Conservation (phyloP, 2,329 filamentous ascomycete species). For the Talaromyces sp. region DNA sequence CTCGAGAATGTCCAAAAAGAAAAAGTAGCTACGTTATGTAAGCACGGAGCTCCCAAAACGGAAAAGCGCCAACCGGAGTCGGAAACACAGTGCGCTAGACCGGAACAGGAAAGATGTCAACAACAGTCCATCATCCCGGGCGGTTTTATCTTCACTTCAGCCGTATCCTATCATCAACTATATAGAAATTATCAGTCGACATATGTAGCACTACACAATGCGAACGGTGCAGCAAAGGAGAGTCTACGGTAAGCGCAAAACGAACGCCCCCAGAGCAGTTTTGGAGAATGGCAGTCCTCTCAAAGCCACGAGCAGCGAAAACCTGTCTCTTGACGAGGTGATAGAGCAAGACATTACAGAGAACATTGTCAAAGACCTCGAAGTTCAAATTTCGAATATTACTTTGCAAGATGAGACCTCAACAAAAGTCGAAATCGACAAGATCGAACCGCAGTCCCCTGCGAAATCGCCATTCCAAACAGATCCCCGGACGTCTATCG, state of each 20-base stretch:
- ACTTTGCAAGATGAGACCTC: constrained; percentile 22
- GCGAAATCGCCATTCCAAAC: constrained; percentile 1
- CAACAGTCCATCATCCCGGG: neutral
- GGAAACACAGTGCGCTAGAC: constrained; percentile 9
- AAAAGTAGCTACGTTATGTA: too few species aligned
- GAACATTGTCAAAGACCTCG: constrained; percentile 21
- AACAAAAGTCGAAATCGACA: neutral
- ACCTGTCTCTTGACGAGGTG: neutral
- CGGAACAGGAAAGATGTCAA: constrained; percentile 16
- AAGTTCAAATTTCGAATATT: constrained; percentile 31
- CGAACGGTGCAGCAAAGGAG: constrained; percentile 17
- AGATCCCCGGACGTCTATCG: neutral
- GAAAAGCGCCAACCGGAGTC: neutral
- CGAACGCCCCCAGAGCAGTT: constrained; percentile 21
- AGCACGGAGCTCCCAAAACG: neutral
- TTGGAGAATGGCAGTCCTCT: constrained; percentile 22
- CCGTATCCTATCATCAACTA: neutral
- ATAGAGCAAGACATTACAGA: constrained; percentile 25
- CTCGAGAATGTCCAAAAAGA: neutral
- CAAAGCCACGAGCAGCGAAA: neutral
- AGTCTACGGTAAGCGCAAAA: constrained; percentile 23
- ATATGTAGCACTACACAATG: neutral
- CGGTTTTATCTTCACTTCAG: neutral
- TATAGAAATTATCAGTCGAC: neutral
- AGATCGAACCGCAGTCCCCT: neutral